These are phyloP conservation scores for Lomentospora prolificans DNA, from an alignment of 2,329 filamentous ascomycete genomes.

Conservation along the genomic window DNA sequence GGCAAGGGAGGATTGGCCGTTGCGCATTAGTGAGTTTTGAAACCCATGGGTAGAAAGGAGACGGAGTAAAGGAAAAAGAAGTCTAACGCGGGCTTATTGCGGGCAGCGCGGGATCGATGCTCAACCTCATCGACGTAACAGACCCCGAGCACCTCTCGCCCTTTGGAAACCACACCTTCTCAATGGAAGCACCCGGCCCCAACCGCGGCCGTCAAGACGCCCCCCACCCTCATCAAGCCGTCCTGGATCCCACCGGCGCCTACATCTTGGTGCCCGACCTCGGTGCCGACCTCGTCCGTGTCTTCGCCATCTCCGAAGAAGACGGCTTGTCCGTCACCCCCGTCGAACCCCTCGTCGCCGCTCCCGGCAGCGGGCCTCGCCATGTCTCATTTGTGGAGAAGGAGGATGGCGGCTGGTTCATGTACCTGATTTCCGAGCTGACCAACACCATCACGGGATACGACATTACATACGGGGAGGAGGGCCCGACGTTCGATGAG, in stretches of 20 bases:
- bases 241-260: conserved; percentile 54
- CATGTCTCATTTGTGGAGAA: conserved; percentile 50
- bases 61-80: background rate
- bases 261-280: conserved; percentile 58
- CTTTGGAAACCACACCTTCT: conserved; percentile 29
- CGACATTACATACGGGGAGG: conserved; percentile 38
- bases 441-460: conserved; percentile 47
- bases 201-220: conserved; percentile 40
- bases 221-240: conserved; percentile 54
- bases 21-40: conserved; percentile 37
- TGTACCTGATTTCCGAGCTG: conserved; percentile 55
- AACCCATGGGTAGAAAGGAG: no score
- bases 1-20: conserved; percentile 24
- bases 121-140: conserved; percentile 35
- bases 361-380: conserved; percentile 51
- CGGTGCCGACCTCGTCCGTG: conserved; percentile 51
- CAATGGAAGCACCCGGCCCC: conserved; percentile 26
- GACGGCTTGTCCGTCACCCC: conserved; percentile 33
- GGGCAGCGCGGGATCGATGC: conserved; percentile 26
- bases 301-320: conserved; percentile 34
- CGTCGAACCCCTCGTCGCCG: conserved; percentile 28
- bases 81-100: background rate
- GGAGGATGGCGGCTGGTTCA: conserved; percentile 32
- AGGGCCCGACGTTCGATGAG: conserved; percentile 33
- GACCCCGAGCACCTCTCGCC: conserved; percentile 24